A percentile compares a stretch with the other conserved stretches of the same genome.
Conservation (phyloP, 192 early-diverging fungal genomes). For the Entomortierella beljakovae region DNA sequence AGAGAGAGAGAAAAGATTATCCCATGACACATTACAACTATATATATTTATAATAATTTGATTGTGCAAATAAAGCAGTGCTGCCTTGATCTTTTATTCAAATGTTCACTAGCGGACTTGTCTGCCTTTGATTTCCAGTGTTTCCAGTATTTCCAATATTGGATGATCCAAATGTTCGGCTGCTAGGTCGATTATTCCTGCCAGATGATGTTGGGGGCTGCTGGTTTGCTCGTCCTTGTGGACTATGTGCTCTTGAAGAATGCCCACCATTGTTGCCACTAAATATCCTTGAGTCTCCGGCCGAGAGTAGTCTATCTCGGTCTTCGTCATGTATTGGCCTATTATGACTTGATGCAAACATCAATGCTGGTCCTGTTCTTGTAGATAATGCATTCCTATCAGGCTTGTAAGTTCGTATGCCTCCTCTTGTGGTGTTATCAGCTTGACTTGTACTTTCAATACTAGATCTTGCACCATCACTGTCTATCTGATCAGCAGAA, state of each 20-base stretch:
- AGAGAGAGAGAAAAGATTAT: not conserved
- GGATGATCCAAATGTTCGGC: slow-evolving; percentile 36
- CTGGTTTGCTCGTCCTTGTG: slow-evolving; percentile 12
- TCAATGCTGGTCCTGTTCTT: slow-evolving; percentile 42
- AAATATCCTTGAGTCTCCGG: slow-evolving; percentile 3
- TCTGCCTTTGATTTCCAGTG: not conserved
- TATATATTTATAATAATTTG: not conserved
- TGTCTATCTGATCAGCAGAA: slow-evolving; percentile 7
- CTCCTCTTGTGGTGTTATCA: not conserved
- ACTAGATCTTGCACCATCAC: slow-evolving; percentile 40
- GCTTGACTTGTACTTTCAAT: slow-evolving; percentile 33
- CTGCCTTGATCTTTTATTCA: not conserved
- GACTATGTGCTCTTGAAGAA: slow-evolving; percentile 26
- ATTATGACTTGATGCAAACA: slow-evolving; percentile 46
- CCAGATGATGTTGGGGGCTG: not conserved
- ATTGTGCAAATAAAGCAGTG: not conserved
- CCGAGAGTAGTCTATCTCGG: slow-evolving; percentile 27
- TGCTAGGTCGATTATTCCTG: slow-evolving; percentile 26
- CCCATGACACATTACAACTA: not conserved
- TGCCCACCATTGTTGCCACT: slow-evolving; percentile 8
- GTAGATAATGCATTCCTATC: slow-evolving; percentile 8
- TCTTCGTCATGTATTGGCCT: slow-evolving; percentile 13
- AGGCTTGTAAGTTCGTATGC: slow-evolving; percentile 6
- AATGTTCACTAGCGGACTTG: not conserved
- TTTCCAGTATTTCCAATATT: not conserved